Evolutionary conservation across 2,329 filamentous ascomycete species (phyloP).

Genomic region (Aspergillus bombycis): DNA sequence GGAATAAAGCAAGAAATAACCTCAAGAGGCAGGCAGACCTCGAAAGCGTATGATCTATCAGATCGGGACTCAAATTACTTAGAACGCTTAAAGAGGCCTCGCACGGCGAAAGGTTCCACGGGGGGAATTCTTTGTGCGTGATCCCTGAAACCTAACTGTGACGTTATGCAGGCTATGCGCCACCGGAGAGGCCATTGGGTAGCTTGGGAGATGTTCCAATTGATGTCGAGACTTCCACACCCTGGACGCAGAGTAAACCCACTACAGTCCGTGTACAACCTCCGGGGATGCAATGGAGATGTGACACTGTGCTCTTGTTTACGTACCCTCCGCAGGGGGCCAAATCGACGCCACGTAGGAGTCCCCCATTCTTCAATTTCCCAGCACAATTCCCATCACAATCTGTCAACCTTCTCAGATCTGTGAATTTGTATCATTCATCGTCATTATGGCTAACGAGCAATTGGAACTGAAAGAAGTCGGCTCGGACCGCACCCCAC

Average conservation of each 20-base stretch:
- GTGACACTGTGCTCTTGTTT: background rate
- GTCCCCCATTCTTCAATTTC: background rate
- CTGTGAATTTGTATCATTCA: background rate
- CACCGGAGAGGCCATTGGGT: background rate
- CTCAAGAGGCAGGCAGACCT: background rate
- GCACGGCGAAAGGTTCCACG: background rate
- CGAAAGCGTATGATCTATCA: background rate
- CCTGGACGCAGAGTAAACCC: background rate
- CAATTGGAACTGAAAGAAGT: background rate
- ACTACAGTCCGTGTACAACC: background rate
- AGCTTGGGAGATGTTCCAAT: background rate
- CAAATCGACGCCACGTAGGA: background rate
- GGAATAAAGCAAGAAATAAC: background rate
- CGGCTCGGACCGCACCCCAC: background rate
- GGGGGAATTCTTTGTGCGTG: too few species aligned
- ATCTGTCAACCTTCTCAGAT: background rate
- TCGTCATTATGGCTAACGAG: background rate
- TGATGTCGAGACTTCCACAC: background rate
- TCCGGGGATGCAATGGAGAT: background rate
- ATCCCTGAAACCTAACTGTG: background rate
- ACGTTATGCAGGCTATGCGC: background rate
- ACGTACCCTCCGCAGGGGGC: background rate
- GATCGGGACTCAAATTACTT: background rate
- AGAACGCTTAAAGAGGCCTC: background rate
- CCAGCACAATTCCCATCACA: background rate